Evolutionary conservation across 2,329 filamentous ascomycete species (phyloP), one percentile per base, ranked within the genome.

Genomic region (Phialemonium atrogriseum): DNA sequence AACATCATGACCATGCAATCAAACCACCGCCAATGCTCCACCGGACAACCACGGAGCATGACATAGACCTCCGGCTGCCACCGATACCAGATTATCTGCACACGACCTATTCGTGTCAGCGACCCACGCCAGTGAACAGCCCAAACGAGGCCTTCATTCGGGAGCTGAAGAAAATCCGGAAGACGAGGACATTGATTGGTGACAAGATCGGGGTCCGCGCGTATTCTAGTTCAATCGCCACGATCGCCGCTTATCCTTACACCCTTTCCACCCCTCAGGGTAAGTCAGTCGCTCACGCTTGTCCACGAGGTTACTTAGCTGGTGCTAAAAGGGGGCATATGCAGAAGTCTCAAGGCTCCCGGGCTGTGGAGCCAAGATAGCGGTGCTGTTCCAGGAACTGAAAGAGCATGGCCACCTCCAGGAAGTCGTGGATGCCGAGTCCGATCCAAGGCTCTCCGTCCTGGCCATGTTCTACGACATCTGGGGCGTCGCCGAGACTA

Each of bases 401-500:
- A 73, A 58, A 10, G 49, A 64, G 3, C 68, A 68, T 1, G 79
- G 77, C 0, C 62, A 56, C 11, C 60, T 94, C 5, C 51, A 64
- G 21, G 83, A 84, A 15, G 77, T 79, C 0, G 60, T 70, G 7
- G 71, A 77, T 4, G 70, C 83, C 2, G 70, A 80, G 30, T 56
- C 60, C 1, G 78, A 94, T 43, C 62, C 73, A 10, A 73, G 68
- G 35, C 65, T 91, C 36, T 65, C 66, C 13, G 66, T 77, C 1
- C 58, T 95, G 4, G 66, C 73, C 26, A 53, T 69, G 0, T 95
- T 96, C 55, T 84, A 83, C 58, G 67, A 82, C 5, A 93, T 95
- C 35, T 94, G 86, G 84, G 89, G 88, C n/a, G 86, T 95, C 1
- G 89, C 83, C 1, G 80, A 82, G 3, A 77, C 75, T 10, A 91